These are phyloP conservation scores for Aspergillus fumigatus DNA, from an alignment of 2,329 filamentous ascomycete genomes.

Conservation along the genomic window DNA sequence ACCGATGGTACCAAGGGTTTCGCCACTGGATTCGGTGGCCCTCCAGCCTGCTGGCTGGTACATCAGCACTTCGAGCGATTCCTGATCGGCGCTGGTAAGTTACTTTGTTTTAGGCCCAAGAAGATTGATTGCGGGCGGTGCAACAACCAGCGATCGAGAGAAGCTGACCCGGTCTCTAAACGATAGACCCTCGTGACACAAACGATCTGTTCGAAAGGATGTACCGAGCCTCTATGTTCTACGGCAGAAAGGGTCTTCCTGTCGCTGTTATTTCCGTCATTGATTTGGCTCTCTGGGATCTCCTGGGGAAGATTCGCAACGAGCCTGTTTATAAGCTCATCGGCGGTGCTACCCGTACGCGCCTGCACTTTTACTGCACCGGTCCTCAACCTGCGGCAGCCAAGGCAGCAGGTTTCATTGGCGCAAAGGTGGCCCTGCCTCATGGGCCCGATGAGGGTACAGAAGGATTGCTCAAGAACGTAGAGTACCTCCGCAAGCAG, in stretches of 20 bases:
- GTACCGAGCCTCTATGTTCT: conserved; percentile 95
- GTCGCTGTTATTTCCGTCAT: conserved; percentile 92
- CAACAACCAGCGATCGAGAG: neutral
- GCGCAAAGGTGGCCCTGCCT: conserved; percentile 83
- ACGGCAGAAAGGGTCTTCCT: conserved; percentile 86
- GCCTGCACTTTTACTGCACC: conserved; percentile 90
- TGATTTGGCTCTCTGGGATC: conserved; percentile 87
- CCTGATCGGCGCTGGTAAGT: conserved; percentile 67
- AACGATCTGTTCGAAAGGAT: conserved; percentile 94
- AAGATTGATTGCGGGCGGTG: neutral
- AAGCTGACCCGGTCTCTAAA: neutral
- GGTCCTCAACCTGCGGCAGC: conserved; percentile 78
- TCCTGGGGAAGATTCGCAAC: conserved; percentile 82
- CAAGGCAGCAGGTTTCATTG: conserved; percentile 82
- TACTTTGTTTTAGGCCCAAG: neutral
- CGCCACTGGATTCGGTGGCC: conserved; percentile 89
- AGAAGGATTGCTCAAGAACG: conserved; percentile 77
- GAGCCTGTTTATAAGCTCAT: conserved; percentile 95
- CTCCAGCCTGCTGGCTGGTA: conserved; percentile 89
- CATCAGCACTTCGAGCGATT: conserved; percentile 93
- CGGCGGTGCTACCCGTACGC: conserved; percentile 78
- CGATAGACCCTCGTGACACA: conserved; percentile 77
- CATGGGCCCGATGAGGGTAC: conserved; percentile 86
- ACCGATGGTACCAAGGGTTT: conserved; percentile 90
- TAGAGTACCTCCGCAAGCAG: conserved; percentile 82